Evolutionary conservation across 2,329 filamentous ascomycete genomes (phyloP), one percentile per base, ranked within the genome.

Genomic region (Escovopsis weberi): DNA sequence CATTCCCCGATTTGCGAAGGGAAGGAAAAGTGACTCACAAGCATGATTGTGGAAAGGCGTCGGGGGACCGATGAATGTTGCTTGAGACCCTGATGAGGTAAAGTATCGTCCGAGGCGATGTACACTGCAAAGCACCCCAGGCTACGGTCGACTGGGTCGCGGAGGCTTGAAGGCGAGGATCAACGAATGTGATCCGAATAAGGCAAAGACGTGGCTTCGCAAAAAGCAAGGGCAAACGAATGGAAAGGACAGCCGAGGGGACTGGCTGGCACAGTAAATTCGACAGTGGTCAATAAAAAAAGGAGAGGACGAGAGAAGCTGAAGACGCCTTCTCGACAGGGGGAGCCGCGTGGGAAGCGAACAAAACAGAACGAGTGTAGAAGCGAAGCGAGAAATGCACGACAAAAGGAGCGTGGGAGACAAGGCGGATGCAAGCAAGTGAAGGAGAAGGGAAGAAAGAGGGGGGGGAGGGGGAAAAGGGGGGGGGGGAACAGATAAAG

Each of bases 21-120:
- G 18, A 26, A 38, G n/a, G 33, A 23, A 33, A 39, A 15, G 9
- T 12, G 15, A 45, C 44, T 45, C 19, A 45, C 44, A 45, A 45
- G 40, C 44, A 45, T 45, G 44, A 38, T 45, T n/a, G n/a, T 28
- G 36, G 37, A 26, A 23, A 23, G 23, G 23, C 23, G 35, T 38
- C 18, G 37, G 37, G 37, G 34, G 30, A 26, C 9, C 30, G 41
- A 45, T 38, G 26, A 36, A 43, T 45, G 38, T 37, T 43, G 37
- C 34, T 23, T 23, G 3, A 23, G 23, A 23, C 23, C 23, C 23
- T 12, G 37, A 40, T 37, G 37, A 37, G 42, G 32, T 38, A 6
- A 37, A 37, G 28, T 12, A 42, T 23, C 23, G 23, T 23, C 23
- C 23, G 23, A 23, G 23, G 23, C 23, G 23, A 23, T 23, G 23